Conservation (phyloP, 257 asterid species). For the Solanum lycopersicoides region DNA sequence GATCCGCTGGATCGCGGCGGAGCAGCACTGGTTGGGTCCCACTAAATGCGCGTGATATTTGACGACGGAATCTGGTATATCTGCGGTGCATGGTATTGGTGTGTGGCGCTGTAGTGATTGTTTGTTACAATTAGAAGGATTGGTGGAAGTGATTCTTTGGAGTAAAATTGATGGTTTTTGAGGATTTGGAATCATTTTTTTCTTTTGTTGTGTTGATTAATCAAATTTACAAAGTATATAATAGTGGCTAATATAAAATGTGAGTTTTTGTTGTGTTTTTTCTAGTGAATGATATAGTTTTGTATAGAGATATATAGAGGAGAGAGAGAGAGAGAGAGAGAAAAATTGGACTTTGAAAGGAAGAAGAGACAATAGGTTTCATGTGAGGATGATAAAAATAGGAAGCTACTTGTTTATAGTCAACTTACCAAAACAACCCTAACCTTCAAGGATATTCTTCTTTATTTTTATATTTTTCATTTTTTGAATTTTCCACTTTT, state of each 20-base stretch:
- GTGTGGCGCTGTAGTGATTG: background rate
- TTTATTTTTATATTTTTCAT: background rate
- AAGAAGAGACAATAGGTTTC: background rate
- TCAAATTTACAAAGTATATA: background rate
- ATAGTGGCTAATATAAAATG: background rate
- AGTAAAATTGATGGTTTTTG: constrained; percentile 6
- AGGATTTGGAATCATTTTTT: background rate
- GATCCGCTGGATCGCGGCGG: constrained; percentile 2
- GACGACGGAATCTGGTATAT: background rate
- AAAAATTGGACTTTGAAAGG: background rate
- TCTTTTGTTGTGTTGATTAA: background rate
- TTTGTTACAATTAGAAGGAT: background rate
- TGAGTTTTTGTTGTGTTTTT: background rate
- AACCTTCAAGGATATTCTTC: background rate
- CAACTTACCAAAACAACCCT: background rate
- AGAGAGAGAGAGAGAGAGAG: background rate
- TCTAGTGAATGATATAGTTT: background rate
- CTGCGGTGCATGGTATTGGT: background rate
- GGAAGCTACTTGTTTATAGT: background rate
- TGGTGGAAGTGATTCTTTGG: constrained; percentile 1
- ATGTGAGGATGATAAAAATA: background rate
- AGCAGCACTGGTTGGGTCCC: constrained; percentile 5
- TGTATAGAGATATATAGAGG: background rate
- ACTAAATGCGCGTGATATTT: background rate
- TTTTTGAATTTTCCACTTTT: background rate